Conservation (phyloP, 73 alveolate species). For the Breviolum minutum region DNA sequence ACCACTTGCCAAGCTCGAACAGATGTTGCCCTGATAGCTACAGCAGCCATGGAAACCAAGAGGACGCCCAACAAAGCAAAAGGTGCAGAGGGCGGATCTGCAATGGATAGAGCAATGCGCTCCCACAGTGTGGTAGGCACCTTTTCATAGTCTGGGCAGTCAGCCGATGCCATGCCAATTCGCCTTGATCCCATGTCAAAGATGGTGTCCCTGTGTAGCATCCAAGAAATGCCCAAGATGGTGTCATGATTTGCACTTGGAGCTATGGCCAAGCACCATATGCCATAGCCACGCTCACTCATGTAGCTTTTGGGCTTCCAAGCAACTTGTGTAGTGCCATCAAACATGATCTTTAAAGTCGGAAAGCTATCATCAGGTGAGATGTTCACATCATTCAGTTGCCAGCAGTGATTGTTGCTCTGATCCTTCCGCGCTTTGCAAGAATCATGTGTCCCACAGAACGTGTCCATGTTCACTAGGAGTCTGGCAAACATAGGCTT, state of each 20-base stretch:
- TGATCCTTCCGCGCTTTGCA: background rate
- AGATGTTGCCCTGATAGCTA: background rate
- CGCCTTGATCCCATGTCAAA: conserved; percentile 18
- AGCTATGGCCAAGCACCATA: conserved; percentile 16
- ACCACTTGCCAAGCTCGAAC: background rate
- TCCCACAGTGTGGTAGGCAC: conserved; percentile 39
- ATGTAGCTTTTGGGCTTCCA: conserved; percentile 14
- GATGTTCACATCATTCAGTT: conserved; percentile 3
- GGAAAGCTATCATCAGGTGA: conserved; percentile 39
- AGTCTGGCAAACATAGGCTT: background rate
- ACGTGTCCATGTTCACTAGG: background rate
- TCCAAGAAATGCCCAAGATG: conserved; percentile 42
- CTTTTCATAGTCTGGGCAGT: background rate
- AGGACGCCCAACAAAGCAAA: background rate
- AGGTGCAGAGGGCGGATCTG: background rate
- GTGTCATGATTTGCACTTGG: conserved; percentile 11
- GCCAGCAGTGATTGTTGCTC: conserved; percentile 10
- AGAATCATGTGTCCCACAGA: background rate
- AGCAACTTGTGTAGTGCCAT: background rate
- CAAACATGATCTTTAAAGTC: background rate
- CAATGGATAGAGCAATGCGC: background rate
- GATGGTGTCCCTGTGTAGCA: conserved; percentile 42
- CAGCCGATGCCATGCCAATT: conserved; percentile 28
- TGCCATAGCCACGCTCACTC: conserved; percentile 36
- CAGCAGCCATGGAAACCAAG: background rate